These are phyloP conservation scores for Coemansia sp. DNA, from an alignment of 192 early-diverging fungal genomes.

Conservation along the genomic window DNA sequence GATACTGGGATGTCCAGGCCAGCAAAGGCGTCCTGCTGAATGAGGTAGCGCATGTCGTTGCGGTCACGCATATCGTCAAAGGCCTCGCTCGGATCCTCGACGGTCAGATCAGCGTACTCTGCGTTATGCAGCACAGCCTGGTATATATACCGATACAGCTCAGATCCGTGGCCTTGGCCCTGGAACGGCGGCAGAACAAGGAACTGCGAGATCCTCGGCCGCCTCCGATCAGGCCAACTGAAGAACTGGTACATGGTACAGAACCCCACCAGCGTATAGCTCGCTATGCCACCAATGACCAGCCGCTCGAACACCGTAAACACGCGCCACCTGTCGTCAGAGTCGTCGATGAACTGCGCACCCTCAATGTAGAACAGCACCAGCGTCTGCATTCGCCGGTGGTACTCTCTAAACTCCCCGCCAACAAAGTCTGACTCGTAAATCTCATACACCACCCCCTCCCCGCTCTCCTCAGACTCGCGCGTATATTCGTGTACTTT, in stretches of 20 bases:
- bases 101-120: conserved; percentile 54
- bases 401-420: conserved; percentile 71
- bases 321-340: conserved; percentile 83
- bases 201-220: conserved; percentile 93
- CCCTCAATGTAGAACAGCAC: conserved; percentile 89
- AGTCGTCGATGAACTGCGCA: conserved; percentile 78
- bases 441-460: conserved; percentile 59
- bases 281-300: conserved; percentile 38
- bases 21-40: conserved; percentile 60
- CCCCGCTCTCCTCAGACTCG: conserved; percentile 23
- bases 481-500: conserved; percentile 71
- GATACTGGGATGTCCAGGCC: conserved; percentile 65
- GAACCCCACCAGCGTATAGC: conserved; percentile 83
- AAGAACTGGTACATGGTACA: conserved; percentile 84
- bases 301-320: conserved; percentile 65
- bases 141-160: conserved; percentile 68
- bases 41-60: conserved; percentile 72
- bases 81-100: conserved; percentile 92
- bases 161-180: conserved; percentile 77
- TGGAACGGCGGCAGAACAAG: conserved; percentile 91
- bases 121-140: conserved; percentile 15
- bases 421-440: conserved; percentile 71
- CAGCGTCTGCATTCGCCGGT: conserved; percentile 78
- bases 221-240: conserved; percentile 73
- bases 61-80: conserved; percentile 87